phyloP scores from a whole-genome alignment of 2,329 filamentous ascomycete species.

The Byssoonygena ceratinophila region DNA sequence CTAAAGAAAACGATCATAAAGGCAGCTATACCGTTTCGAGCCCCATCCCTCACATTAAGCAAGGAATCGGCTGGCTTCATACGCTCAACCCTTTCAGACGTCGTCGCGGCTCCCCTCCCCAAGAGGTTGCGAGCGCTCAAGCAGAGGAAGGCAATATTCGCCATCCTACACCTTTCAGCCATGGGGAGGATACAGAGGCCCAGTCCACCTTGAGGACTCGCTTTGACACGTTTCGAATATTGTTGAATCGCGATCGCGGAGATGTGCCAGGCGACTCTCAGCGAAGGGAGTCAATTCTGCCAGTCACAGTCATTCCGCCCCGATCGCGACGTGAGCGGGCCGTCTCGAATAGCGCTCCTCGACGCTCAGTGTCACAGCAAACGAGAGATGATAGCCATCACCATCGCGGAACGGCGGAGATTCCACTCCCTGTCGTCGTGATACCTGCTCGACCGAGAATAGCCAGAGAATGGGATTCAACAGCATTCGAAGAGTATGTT shows the following conservation, averaged over 20 bases:
- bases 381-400: slow-evolving; percentile 20
- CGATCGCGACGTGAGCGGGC: slow-evolving; percentile 20
- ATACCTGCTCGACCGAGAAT: slow-evolving; percentile 47
- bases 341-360: slow-evolving; percentile 12
- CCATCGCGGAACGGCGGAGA: slow-evolving; percentile 3
- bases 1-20: slow-evolving; percentile 15
- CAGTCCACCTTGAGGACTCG: slow-evolving; percentile 37
- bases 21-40: slow-evolving; percentile 25
- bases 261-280: slow-evolving; percentile 30
- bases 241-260: slow-evolving; percentile 39
- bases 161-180: background rate
- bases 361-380: background rate
- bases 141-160: slow-evolving; percentile 28
- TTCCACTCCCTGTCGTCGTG: slow-evolving; percentile 44
- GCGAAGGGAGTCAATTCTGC: slow-evolving; percentile 35
- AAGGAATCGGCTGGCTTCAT: slow-evolving; percentile 38
- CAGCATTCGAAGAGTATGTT: slow-evolving; percentile 9
- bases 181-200: slow-evolving; percentile 34
- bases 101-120: slow-evolving; percentile 48
- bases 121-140: slow-evolving; percentile 49
- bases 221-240: slow-evolving; percentile 39
- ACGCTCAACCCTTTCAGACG: slow-evolving; percentile 50
- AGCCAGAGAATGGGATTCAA: slow-evolving; percentile 42
- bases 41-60: slow-evolving; percentile 24
- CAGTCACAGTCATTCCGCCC: slow-evolving; percentile 49